These are phyloP conservation scores for Lepidium sativum DNA, from an alignment of 345 rosid genomes.

Conservation along the genomic window DNA sequence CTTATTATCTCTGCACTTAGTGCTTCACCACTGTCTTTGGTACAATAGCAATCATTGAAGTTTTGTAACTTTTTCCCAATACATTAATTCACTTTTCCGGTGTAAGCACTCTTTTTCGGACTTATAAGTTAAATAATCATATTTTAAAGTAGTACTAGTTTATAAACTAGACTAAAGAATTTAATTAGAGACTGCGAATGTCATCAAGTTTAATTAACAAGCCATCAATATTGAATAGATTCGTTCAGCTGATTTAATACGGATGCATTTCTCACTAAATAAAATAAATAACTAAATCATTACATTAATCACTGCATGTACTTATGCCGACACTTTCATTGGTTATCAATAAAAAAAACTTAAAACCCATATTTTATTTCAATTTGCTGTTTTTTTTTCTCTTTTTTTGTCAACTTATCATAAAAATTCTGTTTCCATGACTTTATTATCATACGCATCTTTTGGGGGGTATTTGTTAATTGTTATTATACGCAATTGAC, in stretches of 20 bases:
- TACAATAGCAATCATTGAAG: constrained; percentile 5
- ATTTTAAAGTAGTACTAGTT: too few relatives aligned
- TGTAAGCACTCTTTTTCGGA: neutral
- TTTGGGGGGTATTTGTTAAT: too few relatives aligned
- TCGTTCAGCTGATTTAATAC: neutral
- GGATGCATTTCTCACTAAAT: neutral
- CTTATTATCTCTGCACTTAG: neutral
- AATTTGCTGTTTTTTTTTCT: neutral
- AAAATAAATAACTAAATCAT: neutral
- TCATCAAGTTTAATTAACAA: neutral
- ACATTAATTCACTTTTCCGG: constrained; percentile 4
- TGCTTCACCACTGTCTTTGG: constrained; percentile 8
- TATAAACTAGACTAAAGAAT: neutral
- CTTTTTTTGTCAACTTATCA: neutral
- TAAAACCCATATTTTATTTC: neutral
- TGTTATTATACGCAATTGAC: neutral
- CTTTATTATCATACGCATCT: neutral
- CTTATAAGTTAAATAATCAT: neutral
- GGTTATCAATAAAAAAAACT: neutral
- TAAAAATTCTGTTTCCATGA: neutral
- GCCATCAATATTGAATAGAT: neutral
- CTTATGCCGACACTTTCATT: neutral
- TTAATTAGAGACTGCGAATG: neutral
- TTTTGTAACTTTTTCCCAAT: neutral
- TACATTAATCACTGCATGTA: neutral